A percentile compares a stretch with the other conserved stretches of the same genome.
Evolutionary conservation across 2,329 filamentous ascomycete species (phyloP).

Genomic region (Leptographium procerum): DNA sequence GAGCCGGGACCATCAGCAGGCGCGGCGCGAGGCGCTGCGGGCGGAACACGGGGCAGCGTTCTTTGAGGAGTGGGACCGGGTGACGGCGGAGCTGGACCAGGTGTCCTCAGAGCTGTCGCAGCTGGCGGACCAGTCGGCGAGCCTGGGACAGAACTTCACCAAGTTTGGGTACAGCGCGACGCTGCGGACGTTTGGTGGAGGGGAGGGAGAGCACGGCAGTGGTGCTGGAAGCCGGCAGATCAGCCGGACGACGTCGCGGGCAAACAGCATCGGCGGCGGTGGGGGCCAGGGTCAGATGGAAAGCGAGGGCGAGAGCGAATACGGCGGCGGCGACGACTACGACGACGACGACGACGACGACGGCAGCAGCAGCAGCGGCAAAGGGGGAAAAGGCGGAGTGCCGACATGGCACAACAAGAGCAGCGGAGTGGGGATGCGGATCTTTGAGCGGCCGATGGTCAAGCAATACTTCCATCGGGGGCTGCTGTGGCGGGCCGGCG

Average conservation of each 20-base stretch:
- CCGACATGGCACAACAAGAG: constrained; percentile 14
- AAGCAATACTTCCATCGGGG: constrained; percentile 57
- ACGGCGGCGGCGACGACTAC: constrained; percentile 5
- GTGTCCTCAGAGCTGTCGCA: constrained; percentile 42
- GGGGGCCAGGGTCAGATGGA: too few relatives aligned
- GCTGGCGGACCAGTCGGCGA: constrained; percentile 33
- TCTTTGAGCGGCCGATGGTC: constrained; percentile 48
- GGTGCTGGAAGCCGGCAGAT: background rate
- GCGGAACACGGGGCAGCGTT: constrained; percentile 36
- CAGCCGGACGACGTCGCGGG: background rate
- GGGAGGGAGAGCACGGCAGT: constrained; percentile 19
- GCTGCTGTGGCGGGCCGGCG: constrained; percentile 48
- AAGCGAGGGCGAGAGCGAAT: constrained; percentile 17
- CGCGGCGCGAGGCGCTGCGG: constrained; percentile 32
- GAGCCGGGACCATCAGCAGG: constrained; percentile 41
- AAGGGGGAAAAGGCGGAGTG: constrained; percentile 4
- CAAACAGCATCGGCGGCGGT: constrained; percentile 15
- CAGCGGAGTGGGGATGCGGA: constrained; percentile 34
- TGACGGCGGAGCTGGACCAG: constrained; percentile 39
- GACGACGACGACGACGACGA: constrained; percentile 11
- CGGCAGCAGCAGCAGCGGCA: background rate
- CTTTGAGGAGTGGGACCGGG: constrained; percentile 42
- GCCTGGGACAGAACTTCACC: constrained; percentile 48
- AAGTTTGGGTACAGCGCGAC: constrained; percentile 52
- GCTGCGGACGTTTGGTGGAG: constrained; percentile 31